Evolutionary conservation across 345 rosid genomes (phyloP).

Genomic region (Conringia planisiliqua): DNA sequence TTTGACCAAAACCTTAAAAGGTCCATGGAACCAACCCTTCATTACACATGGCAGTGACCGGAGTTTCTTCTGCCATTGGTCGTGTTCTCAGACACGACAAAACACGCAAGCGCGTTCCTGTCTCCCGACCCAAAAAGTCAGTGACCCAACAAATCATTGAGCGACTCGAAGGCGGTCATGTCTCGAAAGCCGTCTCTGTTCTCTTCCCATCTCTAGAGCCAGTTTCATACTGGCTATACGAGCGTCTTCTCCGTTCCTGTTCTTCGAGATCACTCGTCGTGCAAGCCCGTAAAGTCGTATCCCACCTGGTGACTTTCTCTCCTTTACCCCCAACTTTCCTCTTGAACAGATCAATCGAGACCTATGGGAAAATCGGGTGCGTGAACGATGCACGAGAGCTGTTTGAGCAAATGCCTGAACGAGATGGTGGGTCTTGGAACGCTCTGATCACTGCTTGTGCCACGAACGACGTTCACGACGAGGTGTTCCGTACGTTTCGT

Average conservation of each 20-base stretch:
- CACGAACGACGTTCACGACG: conserved; percentile 32
- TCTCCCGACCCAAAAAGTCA: background rate
- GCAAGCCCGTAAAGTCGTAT: conserved; percentile 74
- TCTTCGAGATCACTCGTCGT: conserved; percentile 43
- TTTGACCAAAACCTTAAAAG: background rate
- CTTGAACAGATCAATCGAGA: conserved; percentile 68
- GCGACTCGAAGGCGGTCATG: conserved; percentile 42
- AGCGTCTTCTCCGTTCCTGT: conserved; percentile 60
- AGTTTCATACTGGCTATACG: conserved; percentile 50
- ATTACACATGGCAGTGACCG: conserved; percentile 12
- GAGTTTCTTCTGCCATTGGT: conserved; percentile 9
- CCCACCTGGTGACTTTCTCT: conserved; percentile 51
- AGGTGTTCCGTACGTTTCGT: conserved; percentile 45
- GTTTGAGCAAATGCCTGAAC: conserved; percentile 84
- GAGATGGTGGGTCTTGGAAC: conserved; percentile 96
- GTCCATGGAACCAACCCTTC: background rate
- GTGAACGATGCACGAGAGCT: conserved; percentile 55
- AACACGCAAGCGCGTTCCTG: background rate
- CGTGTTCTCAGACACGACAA: background rate
- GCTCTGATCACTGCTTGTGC: conserved; percentile 61
- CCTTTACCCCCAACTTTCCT: conserved; percentile 54
- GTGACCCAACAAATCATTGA: conserved; percentile 34
- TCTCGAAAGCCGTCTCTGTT: conserved; percentile 53
- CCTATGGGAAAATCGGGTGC: conserved; percentile 56
- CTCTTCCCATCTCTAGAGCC: conserved; percentile 56